Evolutionary conservation across 768 basidiomycete species (phyloP).

Genomic region (Mycena pura): DNA sequence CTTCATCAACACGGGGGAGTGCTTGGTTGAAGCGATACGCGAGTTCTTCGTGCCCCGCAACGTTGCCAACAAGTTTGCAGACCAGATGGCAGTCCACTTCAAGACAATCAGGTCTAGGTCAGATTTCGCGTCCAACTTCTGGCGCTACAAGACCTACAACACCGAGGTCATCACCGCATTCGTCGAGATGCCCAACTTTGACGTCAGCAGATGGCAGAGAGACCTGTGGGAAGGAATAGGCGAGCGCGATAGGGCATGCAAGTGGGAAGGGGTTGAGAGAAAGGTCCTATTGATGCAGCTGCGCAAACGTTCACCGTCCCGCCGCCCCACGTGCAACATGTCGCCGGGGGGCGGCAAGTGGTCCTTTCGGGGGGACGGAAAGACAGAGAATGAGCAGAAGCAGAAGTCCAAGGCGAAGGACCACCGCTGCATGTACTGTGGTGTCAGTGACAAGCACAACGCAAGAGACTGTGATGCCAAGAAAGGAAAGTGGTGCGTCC

Average conservation of each 20-base stretch:
- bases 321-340: too few species aligned
- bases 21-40: neutral
- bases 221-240: neutral
- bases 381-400: too few species aligned
- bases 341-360: too few species aligned
- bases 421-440: neutral
- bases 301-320: too few species aligned
- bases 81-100: neutral
- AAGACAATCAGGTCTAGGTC: neutral
- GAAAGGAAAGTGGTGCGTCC: neutral
- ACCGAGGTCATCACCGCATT: neutral
- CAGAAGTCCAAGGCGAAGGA: too few species aligned
- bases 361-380: too few species aligned
- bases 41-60: neutral
- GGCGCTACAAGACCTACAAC: neutral
- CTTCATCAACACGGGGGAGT: too few species aligned
- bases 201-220: neutral
- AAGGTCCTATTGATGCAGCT: too few species aligned
- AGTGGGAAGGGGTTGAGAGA: too few species aligned
- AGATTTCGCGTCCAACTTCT: neutral
- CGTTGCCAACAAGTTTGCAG: neutral
- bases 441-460: neutral
- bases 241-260: neutral
- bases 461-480: neutral
- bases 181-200: neutral